Conservation (phyloP, 331 rosid species). For the Rhamnella rubrinervis region DNA sequence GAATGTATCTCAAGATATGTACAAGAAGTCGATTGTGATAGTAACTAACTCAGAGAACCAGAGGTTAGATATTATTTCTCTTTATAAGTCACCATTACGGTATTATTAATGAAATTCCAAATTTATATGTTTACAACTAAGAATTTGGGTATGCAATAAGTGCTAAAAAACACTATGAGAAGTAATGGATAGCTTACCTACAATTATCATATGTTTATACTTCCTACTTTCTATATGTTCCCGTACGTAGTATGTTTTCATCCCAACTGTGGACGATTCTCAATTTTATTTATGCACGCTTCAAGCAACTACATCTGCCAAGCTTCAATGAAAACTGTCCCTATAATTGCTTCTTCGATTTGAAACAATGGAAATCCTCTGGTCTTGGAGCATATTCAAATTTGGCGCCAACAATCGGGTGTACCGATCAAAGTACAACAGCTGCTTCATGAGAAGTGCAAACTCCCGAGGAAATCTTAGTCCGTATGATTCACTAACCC, state of each 20-base stretch:
- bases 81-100: too few relatives aligned
- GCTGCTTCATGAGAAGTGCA: slow-evolving; percentile 94
- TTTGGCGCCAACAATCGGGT: slow-evolving; percentile 89
- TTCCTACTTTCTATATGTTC: slow-evolving; percentile 17
- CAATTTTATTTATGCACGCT: slow-evolving; percentile 26
- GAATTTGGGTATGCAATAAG: too few relatives aligned
- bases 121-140: too few relatives aligned
- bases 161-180: too few relatives aligned
- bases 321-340: slow-evolving; percentile 33
- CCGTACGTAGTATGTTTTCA: slow-evolving; percentile 11
- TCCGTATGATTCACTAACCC: slow-evolving; percentile 92
- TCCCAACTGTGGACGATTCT: slow-evolving; percentile 19
- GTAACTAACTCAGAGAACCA: too few relatives aligned
- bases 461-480: slow-evolving; percentile 89
- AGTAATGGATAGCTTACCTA: too few relatives aligned
- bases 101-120: too few relatives aligned
- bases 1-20: too few relatives aligned
- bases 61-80: too few relatives aligned
- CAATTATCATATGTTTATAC: not conserved
- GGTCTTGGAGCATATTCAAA: slow-evolving; percentile 93
- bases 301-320: slow-evolving; percentile 19
- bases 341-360: slow-evolving; percentile 55
- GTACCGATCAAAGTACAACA: slow-evolving; percentile 92
- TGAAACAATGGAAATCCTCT: slow-evolving; percentile 79
- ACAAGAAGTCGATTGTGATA: too few relatives aligned